A percentile compares a stretch with the other conserved stretches of the same genome.
Conservation (phyloP, 139 green algal species). For the Marvania coccoides region DNA sequence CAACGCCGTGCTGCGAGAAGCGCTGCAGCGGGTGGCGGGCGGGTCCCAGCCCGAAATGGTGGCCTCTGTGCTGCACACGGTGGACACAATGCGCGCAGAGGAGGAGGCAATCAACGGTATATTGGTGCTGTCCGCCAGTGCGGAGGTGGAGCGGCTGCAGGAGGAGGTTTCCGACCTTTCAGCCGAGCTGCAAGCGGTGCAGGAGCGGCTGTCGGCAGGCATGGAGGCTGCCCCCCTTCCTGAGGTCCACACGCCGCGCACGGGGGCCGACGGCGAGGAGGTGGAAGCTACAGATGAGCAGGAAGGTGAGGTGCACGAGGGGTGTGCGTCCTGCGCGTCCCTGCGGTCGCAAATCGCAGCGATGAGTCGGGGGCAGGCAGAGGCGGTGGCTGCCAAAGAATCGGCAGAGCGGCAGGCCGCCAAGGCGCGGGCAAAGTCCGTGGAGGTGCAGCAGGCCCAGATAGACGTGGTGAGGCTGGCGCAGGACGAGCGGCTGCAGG, state of each 20-base stretch:
- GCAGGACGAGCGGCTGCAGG: constrained; percentile 9
- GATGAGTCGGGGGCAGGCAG: constrained; percentile 2
- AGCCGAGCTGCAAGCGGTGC: constrained; percentile 6
- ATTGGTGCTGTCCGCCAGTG: not conserved
- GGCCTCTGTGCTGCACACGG: not conserved
- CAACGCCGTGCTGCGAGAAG: constrained; percentile 18
- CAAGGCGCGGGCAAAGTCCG: not conserved
- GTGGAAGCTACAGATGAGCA: not conserved
- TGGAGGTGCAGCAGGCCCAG: constrained; percentile 20
- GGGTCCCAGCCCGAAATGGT: not conserved
- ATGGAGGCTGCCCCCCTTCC: not conserved
- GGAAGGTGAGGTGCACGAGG: not conserved
- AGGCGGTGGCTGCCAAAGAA: constrained; percentile 1
- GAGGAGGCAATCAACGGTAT: constrained; percentile 15
- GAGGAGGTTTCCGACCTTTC: not conserved
- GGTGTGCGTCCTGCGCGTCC: not conserved
- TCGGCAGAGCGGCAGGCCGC: not conserved
- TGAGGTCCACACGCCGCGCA: no score
- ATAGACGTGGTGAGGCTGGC: constrained; percentile 12
- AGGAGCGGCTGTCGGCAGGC: constrained; percentile 3
- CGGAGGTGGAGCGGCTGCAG: constrained; percentile 11
- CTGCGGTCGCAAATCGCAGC: not conserved
- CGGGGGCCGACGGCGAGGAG: not conserved
- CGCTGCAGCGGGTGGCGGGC: constrained; percentile 7
- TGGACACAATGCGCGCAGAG: constrained; percentile 10